Evolutionary conservation across 768 basidiomycete genomes (phyloP), one percentile per base, ranked within the genome.

Genomic region (Auriscalpium vulgare): DNA sequence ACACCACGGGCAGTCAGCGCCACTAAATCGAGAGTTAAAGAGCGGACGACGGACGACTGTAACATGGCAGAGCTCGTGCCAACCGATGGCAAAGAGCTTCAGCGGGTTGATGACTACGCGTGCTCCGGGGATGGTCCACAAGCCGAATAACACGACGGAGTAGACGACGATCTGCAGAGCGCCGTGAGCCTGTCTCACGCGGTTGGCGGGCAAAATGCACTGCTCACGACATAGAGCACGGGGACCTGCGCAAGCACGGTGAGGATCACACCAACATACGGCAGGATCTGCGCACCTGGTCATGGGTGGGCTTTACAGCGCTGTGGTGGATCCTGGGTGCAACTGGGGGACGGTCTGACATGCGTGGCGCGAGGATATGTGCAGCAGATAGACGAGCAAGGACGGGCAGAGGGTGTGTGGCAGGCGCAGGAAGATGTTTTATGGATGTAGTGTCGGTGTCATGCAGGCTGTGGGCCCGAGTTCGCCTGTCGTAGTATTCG

Each of bases 51-150:
- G 54, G 60, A 91, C 91, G 40, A 83, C 81, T 50, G 78, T 74
- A 65, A 91, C 85, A 68, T 94, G 91, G 65, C 87, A 92, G 14
- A 93, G 75, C 66, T 94, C 91, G 64, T 94, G 91, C 80, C 83
- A 90, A 45, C 90, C 91, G 58, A 93, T 91, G 52, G 89, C 88
- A 66, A 93, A 85, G 13, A 93, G 75, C 68, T 93, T 93, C 63
- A 93, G 77, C 9, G 91, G 91, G 65, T 81, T 88, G 65, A 92
- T 91, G 71, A 88, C 65, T 65, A 83, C 81, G 47, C 91, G 78
- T 23, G 83, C 84, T 55, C 86, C 82, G 4, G 91, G 91, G 45
- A 92, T 87, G 70, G 86, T 88, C 91, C 91, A 93, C 61, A 91
- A 78, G 45, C 88, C 91, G 63, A 91, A 90, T 57, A 91, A 88